Percentiles rank a stretch among this genome's conserved stretches.
These are phyloP conservation scores for Sequoiadendron giganteum DNA, from an alignment of 75 land plant species.

Conservation along the genomic window DNA sequence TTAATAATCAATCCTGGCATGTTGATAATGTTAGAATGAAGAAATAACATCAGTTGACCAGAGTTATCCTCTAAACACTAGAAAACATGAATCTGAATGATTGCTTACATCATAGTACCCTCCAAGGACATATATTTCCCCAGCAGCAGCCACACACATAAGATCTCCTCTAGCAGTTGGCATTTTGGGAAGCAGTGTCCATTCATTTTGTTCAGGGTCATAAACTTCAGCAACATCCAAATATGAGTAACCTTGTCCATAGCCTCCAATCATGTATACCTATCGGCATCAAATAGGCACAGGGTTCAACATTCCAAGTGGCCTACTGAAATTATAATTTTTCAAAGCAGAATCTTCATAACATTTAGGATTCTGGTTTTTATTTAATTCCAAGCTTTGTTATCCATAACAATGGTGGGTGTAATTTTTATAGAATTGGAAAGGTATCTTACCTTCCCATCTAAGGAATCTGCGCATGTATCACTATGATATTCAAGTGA, in stretches of 20 bases:
- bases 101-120: slow-evolving; percentile 28
- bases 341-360: too few relatives aligned
- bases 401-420: too few relatives aligned
- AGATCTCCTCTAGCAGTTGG: slow-evolving; percentile 49
- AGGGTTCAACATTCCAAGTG: too few relatives aligned
- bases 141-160: slow-evolving; percentile 26
- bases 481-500: slow-evolving; percentile 27
- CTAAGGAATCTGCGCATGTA: slow-evolving; percentile 34
- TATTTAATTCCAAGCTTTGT: too few relatives aligned
- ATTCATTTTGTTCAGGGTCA: slow-evolving; percentile 26
- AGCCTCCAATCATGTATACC: slow-evolving; percentile 43
- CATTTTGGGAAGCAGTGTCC: slow-evolving; percentile 31
- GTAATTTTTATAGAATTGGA: too few relatives aligned
- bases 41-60: neutral
- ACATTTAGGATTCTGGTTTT: too few relatives aligned
- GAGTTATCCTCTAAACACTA: neutral
- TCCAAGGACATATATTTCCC: slow-evolving; percentile 43
- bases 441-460: slow-evolving; percentile 24
- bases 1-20: neutral
- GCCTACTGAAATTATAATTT: too few relatives aligned
- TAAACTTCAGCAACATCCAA: slow-evolving; percentile 22
- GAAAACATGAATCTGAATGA: neutral
- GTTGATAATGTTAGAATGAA: neutral
- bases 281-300: neutral
- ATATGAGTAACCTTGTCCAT: slow-evolving; percentile 22